phyloP scores from a whole-genome alignment of 2,329 filamentous ascomycete species.

The Trichothecium sympodiale region DNA sequence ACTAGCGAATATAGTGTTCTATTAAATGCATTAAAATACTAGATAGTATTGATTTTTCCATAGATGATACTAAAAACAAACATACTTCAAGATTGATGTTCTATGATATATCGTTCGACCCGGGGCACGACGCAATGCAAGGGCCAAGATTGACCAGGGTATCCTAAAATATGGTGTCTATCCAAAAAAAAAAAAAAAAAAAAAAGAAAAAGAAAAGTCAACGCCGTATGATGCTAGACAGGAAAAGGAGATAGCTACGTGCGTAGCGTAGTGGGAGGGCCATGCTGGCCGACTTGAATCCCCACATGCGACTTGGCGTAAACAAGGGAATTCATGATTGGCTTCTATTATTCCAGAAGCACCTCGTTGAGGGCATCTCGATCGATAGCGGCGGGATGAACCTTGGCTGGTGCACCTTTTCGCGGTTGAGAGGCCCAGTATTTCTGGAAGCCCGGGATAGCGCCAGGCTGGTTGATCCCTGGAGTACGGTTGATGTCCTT shows the following conservation, averaged over 20 bases:
- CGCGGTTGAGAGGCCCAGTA: conserved; percentile 39
- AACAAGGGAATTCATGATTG: background rate
- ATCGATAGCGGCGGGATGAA: conserved; percentile 48
- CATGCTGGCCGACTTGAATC: too few relatives aligned
- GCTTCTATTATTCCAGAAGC: conserved; percentile 23
- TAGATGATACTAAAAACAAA: too few relatives aligned
- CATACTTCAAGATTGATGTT: background rate
- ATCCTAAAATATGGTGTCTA: too few relatives aligned
- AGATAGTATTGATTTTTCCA: too few relatives aligned
- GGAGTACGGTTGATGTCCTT: conserved; percentile 39
- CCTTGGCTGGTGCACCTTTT: conserved; percentile 41
- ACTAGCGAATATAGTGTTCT: background rate
- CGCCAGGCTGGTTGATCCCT: conserved; percentile 70
- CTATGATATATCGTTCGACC: background rate
- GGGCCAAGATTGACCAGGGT: too few relatives aligned
- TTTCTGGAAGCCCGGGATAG: conserved; percentile 59
- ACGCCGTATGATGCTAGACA: background rate
- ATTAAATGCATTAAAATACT: too few relatives aligned
- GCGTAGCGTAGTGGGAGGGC: background rate
- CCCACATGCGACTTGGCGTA: background rate
- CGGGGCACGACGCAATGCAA: too few relatives aligned
- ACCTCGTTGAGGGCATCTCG: conserved; percentile 49
- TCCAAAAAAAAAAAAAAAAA: too few relatives aligned
- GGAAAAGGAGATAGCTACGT: background rate
- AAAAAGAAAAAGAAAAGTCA: too few relatives aligned